Conservation (phyloP, 495 filamentous ascomycete species). For the Articulospora tetracladia region DNA sequence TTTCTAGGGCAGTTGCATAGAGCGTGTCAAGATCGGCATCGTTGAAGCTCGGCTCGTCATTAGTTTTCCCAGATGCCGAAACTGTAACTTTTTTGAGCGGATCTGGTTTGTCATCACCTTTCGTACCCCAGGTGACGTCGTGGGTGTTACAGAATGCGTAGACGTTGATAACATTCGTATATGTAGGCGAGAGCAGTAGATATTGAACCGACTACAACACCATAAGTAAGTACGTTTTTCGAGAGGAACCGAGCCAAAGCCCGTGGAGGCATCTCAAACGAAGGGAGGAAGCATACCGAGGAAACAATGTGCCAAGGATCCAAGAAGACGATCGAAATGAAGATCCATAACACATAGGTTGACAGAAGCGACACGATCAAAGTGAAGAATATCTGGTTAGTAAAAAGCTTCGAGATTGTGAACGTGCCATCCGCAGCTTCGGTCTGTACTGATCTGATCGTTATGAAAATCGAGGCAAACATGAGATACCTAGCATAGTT, state of each 20-base stretch:
- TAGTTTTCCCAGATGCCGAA: slow-evolving; percentile 84
- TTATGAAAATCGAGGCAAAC: slow-evolving; percentile 74
- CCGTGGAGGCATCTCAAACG: neutral
- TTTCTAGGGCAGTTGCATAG: slow-evolving; percentile 76
- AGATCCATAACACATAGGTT: slow-evolving; percentile 89
- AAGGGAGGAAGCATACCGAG: slow-evolving; percentile 57
- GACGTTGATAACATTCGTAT: slow-evolving; percentile 94
- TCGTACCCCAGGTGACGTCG: slow-evolving; percentile 97
- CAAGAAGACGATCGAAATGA: slow-evolving; percentile 89
- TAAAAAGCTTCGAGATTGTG: slow-evolving; percentile 73
- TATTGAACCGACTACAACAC: slow-evolving; percentile 72
- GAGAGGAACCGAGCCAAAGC: too few species aligned
- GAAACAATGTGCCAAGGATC: slow-evolving; percentile 99
- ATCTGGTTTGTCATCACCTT: slow-evolving; percentile 78
- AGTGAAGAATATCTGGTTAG: slow-evolving; percentile 16
- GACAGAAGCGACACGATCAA: slow-evolving; percentile 73
- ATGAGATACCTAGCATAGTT: slow-evolving; percentile 62
- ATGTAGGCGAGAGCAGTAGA: slow-evolving; percentile 86
- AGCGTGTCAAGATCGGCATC: slow-evolving; percentile 73
- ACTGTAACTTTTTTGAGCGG: slow-evolving; percentile 41
- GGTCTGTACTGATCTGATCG: slow-evolving; percentile 36
- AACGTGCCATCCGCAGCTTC: slow-evolving; percentile 57
- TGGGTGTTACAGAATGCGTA: slow-evolving; percentile 98
- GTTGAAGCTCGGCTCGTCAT: slow-evolving; percentile 78
- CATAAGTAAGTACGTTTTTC: neutral